Evolutionary conservation across 306 rosid genomes (phyloP), one percentile per base, ranked within the genome.

Genomic region (Vigna nakashimae): DNA sequence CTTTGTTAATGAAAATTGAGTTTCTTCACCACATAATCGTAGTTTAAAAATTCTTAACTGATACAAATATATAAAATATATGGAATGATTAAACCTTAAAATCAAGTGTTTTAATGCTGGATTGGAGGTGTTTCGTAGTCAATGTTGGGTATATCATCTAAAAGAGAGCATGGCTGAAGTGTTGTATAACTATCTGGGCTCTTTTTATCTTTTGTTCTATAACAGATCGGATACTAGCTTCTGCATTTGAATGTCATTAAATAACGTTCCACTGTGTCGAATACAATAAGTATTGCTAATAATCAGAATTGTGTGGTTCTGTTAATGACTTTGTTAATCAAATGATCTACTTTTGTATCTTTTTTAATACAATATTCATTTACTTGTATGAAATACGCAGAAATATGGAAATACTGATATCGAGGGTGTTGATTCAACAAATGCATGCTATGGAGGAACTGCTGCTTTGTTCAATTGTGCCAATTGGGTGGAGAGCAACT

Each of bases 381-480:
- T 60, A 5, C 71, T 81, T 70, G 53, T 78, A 66, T 76, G 40
- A 79, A 82, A 79, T 65, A 30, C 48, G 77, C 97, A 91, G 97
- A 90, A 89, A 79, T 68, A 68, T 80, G 98, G 91, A 73, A 93
- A 93, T 77, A 91, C 91, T 42, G 93, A 93, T 78, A 89, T 93
- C 10, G 97, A 93, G 82, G 98, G 98, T 12, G 94, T 91, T 6
- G 98, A 91, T 82, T 93, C 98, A 49, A 79, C 97, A 18, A 89
- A 93, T 76, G 98, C 96, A 20, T 93, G 98, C 91, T 93, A 93
- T 75, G 94, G 98, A 24, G 98, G 98, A 77, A 91, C 97, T 38
- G 94, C 98, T 59, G 96, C 93, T 75, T 85, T 93, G 78, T 89
- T 93, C 78, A 93, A 91, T 83, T 89, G 98, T 84, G 93, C 88